Conservation (phyloP, 331 rosid species). For the Phaseolus coccineus region DNA sequence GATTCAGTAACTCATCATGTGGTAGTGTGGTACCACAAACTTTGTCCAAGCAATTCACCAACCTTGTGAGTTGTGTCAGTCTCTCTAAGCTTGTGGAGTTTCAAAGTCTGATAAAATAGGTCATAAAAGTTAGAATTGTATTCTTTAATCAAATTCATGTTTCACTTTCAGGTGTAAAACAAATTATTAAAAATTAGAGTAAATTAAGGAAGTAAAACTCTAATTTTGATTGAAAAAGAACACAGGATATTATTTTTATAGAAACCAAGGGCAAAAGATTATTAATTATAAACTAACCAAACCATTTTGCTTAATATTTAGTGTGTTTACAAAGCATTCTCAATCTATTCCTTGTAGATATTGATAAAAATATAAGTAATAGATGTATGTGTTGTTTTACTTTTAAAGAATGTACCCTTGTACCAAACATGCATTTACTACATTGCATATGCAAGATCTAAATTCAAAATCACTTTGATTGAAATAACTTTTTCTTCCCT, state of each 20-base stretch:
- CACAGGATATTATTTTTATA: background rate
- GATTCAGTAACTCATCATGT: conserved; percentile 48
- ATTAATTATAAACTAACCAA: too few species aligned
- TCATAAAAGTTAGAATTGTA: background rate
- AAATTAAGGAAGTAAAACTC: background rate
- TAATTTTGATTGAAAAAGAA: background rate
- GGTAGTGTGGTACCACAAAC: conserved; percentile 52
- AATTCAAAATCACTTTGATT: too few species aligned
- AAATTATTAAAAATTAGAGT: background rate
- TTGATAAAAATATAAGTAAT: too few species aligned
- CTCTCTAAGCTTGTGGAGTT: conserved; percentile 50
- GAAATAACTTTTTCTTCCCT: too few species aligned
- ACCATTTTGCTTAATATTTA: too few species aligned
- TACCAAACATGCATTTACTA: too few species aligned
- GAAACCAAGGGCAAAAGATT: too few species aligned
- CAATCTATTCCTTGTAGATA: too few species aligned
- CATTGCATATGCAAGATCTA: too few species aligned
- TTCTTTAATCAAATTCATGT: background rate
- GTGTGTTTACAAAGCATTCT: too few species aligned
- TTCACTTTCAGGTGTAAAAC: background rate
- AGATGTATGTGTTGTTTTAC: too few species aligned
- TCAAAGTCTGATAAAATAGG: background rate
- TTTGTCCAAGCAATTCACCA: conserved; percentile 57
- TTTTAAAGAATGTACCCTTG: too few species aligned
- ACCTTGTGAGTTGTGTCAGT: conserved; percentile 36